Evolutionary conservation across 257 asterid genomes (phyloP).

Genomic region (Rhazya stricta): DNA sequence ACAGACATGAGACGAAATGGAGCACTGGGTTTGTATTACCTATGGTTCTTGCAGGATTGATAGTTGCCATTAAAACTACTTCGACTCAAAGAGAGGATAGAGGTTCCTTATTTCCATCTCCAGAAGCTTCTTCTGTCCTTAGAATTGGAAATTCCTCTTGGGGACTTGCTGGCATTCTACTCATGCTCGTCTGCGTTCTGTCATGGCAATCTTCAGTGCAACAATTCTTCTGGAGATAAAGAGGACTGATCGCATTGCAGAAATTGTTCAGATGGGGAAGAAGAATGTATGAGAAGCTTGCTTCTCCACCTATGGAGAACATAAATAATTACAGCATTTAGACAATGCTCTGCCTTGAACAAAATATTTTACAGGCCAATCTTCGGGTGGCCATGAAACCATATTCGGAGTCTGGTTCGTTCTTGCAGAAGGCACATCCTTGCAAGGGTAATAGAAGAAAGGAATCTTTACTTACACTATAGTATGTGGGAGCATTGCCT

Average conservation of each 20-base stretch:
- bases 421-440: not conserved
- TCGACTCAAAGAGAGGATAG: constrained; percentile 23
- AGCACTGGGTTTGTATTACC: constrained; percentile 61
- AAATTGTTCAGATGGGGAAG: not conserved
- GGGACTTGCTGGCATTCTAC: constrained; percentile 63
- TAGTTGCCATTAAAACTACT: constrained; percentile 61
- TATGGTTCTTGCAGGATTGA: constrained; percentile 51
- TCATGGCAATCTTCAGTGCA: constrained; percentile 56
- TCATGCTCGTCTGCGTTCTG: constrained; percentile 48
- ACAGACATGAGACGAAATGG: constrained; percentile 46
- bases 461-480: not conserved
- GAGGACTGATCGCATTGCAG: not conserved
- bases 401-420: not conserved
- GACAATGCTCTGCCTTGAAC: no score
- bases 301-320: not conserved
- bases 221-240: constrained; percentile 53
- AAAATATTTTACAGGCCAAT: not conserved
- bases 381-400: not conserved
- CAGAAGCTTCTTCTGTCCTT: constrained; percentile 27
- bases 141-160: constrained; percentile 59
- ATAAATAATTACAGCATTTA: not conserved
- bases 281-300: not conserved
- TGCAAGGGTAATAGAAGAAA: not conserved
- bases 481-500: no score
- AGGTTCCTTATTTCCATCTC: constrained; percentile 2